phyloP scores from a whole-genome alignment of 768 basidiomycete genomes.

The Russula compacta region DNA sequence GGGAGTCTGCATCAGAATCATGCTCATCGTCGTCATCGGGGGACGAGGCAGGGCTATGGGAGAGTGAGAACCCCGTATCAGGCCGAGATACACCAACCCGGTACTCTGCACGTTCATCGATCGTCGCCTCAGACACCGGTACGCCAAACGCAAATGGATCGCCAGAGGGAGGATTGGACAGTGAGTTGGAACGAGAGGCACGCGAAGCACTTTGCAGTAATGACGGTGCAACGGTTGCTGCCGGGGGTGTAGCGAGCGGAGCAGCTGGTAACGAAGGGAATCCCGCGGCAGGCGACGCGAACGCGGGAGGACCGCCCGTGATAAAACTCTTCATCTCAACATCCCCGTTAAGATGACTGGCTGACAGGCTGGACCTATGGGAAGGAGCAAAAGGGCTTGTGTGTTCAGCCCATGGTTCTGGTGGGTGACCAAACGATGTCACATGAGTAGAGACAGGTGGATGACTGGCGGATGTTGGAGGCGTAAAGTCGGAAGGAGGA shows the following conservation, averaged over 20 bases:
- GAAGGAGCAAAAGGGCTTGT: constrained; percentile 7
- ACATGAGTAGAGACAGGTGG: constrained; percentile 22
- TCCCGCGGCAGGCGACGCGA: constrained; percentile 26
- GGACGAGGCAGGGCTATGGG: constrained; percentile 22
- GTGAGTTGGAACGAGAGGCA: constrained; percentile 27
- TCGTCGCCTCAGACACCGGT: constrained; percentile 20
- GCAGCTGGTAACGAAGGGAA: constrained; percentile 24
- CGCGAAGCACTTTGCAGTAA: constrained; percentile 19
- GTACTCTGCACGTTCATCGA: constrained; percentile 22
- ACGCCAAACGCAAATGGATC: constrained; percentile 27
- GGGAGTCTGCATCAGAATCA: constrained; percentile 25
- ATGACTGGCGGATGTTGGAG: constrained; percentile 21
- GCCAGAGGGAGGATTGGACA: constrained; percentile 23
- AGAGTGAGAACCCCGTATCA: constrained; percentile 21
- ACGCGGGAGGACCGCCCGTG: constrained; percentile 10
- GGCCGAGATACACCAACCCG: constrained; percentile 22
- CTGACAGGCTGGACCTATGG: constrained; percentile 28
- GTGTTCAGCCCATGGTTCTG: constrained; percentile 17
- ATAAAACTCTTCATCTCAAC: constrained; percentile 18
- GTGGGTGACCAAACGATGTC: constrained; percentile 27
- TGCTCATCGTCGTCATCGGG: constrained; percentile 30
- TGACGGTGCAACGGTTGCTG: constrained; percentile 16
- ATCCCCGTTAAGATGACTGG: constrained; percentile 20
- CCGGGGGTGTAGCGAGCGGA: constrained; percentile 15
- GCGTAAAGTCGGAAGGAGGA: constrained; percentile 21